phyloP scores from a whole-genome alignment of 306 rosid genomes.

The Lathyrus aphaca region DNA sequence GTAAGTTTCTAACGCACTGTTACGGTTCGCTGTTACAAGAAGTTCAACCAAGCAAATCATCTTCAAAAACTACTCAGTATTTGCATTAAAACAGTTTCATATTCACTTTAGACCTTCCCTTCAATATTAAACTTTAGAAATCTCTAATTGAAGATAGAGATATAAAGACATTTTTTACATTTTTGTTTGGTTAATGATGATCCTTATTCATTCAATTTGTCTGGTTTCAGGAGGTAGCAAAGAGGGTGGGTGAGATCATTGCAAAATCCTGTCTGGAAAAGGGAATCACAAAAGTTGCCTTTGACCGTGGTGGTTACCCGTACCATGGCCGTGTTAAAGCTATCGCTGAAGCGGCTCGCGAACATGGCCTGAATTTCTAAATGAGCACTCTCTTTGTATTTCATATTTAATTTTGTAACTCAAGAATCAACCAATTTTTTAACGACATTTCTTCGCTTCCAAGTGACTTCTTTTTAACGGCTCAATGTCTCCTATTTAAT shows the following conservation, averaged over 20 bases:
- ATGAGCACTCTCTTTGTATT: slow-evolving; percentile 24
- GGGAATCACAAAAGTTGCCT: slow-evolving; percentile 92
- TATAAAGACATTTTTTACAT: neutral
- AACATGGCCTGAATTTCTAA: slow-evolving; percentile 84
- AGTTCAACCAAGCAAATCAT: slow-evolving; percentile 1
- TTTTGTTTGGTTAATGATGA: slow-evolving; percentile 3
- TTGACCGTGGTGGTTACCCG: slow-evolving; percentile 92
- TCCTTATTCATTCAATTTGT: slow-evolving; percentile 23
- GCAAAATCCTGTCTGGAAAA: slow-evolving; percentile 88
- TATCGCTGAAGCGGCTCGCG: slow-evolving; percentile 86
- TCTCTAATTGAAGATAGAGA: neutral
- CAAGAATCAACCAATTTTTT: slow-evolving; percentile 27
- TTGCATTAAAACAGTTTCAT: neutral
- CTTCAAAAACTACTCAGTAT: neutral
- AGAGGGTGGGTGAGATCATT: slow-evolving; percentile 84
- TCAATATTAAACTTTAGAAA: slow-evolving; percentile 12
- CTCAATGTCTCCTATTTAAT: slow-evolving; percentile 10
- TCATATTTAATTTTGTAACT: slow-evolving; percentile 34
- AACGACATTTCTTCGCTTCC: slow-evolving; percentile 34
- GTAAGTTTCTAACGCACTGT: slow-evolving; percentile 54
- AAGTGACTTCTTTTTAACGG: neutral
- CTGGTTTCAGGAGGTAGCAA: slow-evolving; percentile 87
- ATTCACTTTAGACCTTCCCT: slow-evolving; percentile 15
- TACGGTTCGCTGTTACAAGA: neutral
- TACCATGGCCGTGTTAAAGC: slow-evolving; percentile 97